These are phyloP conservation scores for Colletotrichum sojae DNA, from an alignment of 2,329 filamentous ascomycete species.

Conservation along the genomic window DNA sequence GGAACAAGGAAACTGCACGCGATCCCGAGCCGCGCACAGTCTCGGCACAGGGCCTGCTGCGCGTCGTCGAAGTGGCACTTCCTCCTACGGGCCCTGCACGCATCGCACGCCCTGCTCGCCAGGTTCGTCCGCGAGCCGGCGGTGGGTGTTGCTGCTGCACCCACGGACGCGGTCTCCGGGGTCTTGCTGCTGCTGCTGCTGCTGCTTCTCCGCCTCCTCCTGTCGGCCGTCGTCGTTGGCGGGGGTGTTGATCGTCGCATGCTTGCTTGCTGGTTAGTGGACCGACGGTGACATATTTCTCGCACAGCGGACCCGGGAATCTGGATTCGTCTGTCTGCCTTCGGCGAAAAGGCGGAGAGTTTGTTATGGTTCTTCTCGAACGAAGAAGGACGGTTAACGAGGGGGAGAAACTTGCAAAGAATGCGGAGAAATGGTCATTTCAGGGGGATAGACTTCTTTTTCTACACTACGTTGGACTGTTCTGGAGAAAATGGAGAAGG, in stretches of 20 bases:
- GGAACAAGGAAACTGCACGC: slow-evolving; percentile 45
- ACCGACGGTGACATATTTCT: not conserved
- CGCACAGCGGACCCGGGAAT: slow-evolving; percentile 21
- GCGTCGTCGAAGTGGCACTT: slow-evolving; percentile 43
- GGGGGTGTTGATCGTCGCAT: slow-evolving; percentile 28
- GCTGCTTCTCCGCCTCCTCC: slow-evolving; percentile 10
- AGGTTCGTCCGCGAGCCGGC: slow-evolving; percentile 21
- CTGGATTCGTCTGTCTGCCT: not conserved
- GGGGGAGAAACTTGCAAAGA: slow-evolving; percentile 33
- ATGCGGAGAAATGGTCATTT: slow-evolving; percentile 36
- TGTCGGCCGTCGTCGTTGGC: slow-evolving; percentile 11
- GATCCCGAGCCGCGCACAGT: slow-evolving; percentile 43
- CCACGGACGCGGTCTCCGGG: not conserved
- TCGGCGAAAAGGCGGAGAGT: slow-evolving; percentile 27
- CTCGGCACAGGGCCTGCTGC: slow-evolving; percentile 37
- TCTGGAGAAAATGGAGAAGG: not conserved
- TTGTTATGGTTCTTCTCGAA: not conserved
- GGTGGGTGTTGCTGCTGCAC: too few species aligned
- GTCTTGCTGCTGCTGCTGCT: slow-evolving; percentile 7
- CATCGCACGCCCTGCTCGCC: slow-evolving; percentile 45
- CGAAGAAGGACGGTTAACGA: not conserved
- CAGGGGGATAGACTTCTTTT: slow-evolving; percentile 2
- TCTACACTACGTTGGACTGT: too few species aligned
- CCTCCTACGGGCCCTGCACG: slow-evolving; percentile 44
- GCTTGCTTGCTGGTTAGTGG: slow-evolving; percentile 14